phyloP scores from a whole-genome alignment of 345 rosid genomes.

The Populus euphratica region DNA sequence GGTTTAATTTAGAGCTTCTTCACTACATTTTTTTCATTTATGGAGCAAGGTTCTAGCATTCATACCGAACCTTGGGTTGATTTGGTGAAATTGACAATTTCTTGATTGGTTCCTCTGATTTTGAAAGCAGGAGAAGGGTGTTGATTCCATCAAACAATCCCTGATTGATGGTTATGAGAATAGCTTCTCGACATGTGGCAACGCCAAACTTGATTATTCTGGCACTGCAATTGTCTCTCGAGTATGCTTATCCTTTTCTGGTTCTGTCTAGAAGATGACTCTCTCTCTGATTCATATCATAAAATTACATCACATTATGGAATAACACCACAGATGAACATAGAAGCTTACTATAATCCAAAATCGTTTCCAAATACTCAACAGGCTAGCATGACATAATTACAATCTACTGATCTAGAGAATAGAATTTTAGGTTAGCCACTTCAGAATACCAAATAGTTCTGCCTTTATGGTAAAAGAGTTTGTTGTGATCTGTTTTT shows the following conservation, averaged over 20 bases:
- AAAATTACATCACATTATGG: background rate
- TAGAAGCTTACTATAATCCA: background rate
- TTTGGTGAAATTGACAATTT: background rate
- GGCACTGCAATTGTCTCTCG: conserved; percentile 92
- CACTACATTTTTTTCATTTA: background rate
- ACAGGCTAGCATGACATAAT: background rate
- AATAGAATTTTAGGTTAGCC: background rate
- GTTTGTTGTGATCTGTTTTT: too few relatives aligned
- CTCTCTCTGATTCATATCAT: background rate
- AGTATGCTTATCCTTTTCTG: conserved; percentile 40
- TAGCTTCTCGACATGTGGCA: conserved; percentile 92
- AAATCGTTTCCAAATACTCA: background rate
- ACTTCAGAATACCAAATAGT: background rate
- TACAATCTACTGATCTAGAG: background rate
- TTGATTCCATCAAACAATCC: conserved; percentile 55
- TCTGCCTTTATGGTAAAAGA: background rate
- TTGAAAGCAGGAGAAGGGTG: conserved; percentile 73
- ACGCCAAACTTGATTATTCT: conserved; percentile 87
- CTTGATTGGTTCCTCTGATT: background rate
- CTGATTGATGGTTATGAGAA: conserved; percentile 71
- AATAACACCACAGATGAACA: background rate
- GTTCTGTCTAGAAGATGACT: background rate
- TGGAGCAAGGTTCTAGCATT: background rate
- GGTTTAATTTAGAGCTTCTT: background rate
- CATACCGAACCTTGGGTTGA: background rate